phyloP scores from a whole-genome alignment of 179 eudicot genomes.

The Silene noctiflora region DNA sequence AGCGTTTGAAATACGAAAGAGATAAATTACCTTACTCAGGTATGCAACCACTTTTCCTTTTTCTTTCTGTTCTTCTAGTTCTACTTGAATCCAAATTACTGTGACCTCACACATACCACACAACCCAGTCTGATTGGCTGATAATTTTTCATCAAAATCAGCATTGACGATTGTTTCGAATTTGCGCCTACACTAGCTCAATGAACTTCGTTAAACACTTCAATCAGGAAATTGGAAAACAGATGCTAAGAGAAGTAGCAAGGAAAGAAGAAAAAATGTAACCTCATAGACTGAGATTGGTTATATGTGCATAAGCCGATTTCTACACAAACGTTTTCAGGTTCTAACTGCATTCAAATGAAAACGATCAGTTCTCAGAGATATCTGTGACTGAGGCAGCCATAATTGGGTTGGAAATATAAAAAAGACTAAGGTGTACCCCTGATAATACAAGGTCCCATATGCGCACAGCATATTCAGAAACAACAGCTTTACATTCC shows the following conservation, averaged over 20 bases:
- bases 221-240: not conserved
- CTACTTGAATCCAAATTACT: conserved; percentile 34
- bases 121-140: conserved; percentile 19
- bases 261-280: not conserved
- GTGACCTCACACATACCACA: conserved; percentile 43
- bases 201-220: conserved; percentile 7
- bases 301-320: conserved; percentile 34
- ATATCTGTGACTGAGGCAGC: not conserved
- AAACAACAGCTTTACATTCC: conserved; percentile 60
- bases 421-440: conserved; percentile 34
- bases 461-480: conserved; percentile 51
- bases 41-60: conserved; percentile 29
- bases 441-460: conserved; percentile 72
- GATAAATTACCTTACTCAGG: conserved; percentile 32
- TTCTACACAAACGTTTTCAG: conserved; percentile 30
- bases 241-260: not conserved
- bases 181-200: conserved; percentile 21
- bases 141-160: conserved; percentile 1
- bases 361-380: conserved; percentile 3
- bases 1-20: not conserved
- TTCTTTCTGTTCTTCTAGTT: conserved; percentile 24
- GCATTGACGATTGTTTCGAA: conserved; percentile 14
- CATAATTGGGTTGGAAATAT: not conserved
- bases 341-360: conserved; percentile 30
- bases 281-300: conserved; percentile 24